Base-by-base conservation (phyloP, 257 asterid species). In the Ocimum tenuiflorum region DNA sequence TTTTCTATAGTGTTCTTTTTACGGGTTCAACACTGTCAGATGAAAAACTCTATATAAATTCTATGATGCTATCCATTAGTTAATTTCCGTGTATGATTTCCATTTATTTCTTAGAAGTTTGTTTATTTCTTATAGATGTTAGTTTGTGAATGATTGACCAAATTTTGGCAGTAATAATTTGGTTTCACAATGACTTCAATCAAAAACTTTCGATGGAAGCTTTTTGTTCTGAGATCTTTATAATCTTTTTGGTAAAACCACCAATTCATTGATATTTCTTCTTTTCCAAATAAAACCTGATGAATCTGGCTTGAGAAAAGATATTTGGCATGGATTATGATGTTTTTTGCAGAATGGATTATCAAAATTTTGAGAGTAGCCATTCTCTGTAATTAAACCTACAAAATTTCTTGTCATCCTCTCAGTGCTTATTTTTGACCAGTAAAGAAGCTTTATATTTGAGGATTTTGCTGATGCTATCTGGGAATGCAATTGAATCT, bases 401-500 rank as follows among this genome's bases (percentile, higher is more conserved):
- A 38, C 14, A 9, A 64, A 29, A 42, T 36, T 41, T 38, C 13
- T 47, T 48, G 46, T 67, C 35, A 9, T 43, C 36, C 50, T 56
- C 22, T 43, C 18, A 42, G 48, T 42, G 18, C 48, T 12, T n/a
- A n/a, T n/a, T n/a, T n/a, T n/a, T n/a, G n/a, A n/a, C n/a, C n/a
- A n/a, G n/a, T n/a, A n/a, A 27, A 60, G 15, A 35, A 49, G 17
- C 19, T 41, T 49, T 13, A 35, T 45, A 19, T 11, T 60, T 49
- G 43, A 24, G 45, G 52, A 54, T 18, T 24, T 19, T 67, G 46
- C 39, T 36, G 41, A 48, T 36, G 52, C 60, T 70, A 46, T 54
- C 38, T 69, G 29, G 60, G 19, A 60, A 61, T 18, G 67, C 24
- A 46, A 22, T 41, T 61, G 62, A 72, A 50, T 60, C 23, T 22